A percentile compares a stretch with the other conserved stretches of the same genome.
Evolutionary conservation across 495 filamentous ascomycete genomes (phyloP).

Genomic region (Penicillium desertorum): DNA sequence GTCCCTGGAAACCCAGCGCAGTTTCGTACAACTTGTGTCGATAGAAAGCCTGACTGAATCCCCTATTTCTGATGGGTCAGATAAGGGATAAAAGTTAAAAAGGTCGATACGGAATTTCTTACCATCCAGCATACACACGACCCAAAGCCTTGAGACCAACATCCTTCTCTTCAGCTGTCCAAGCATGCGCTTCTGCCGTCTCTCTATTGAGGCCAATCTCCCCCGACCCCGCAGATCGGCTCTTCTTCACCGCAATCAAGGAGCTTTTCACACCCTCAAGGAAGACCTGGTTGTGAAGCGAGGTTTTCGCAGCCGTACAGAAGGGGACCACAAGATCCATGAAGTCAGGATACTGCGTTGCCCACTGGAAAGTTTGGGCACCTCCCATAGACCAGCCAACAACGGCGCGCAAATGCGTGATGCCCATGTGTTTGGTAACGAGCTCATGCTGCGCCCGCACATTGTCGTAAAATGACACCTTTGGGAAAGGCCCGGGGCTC

Average conservation of each 20-base stretch:
- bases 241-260: slow-evolving; percentile 60
- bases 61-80: slow-evolving; percentile 35
- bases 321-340: slow-evolving; percentile 67
- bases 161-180: slow-evolving; percentile 56
- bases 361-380: slow-evolving; percentile 69
- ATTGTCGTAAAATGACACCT: slow-evolving; percentile 66
- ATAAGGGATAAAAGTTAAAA: neutral
- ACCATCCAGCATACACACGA: slow-evolving; percentile 72
- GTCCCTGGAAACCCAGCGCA: slow-evolving; percentile 55
- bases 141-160: slow-evolving; percentile 68
- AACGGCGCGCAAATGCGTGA: slow-evolving; percentile 62
- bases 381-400: slow-evolving; percentile 73
- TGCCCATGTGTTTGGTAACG: slow-evolving; percentile 61
- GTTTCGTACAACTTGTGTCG: slow-evolving; percentile 63
- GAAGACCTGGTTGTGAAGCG: slow-evolving; percentile 71
- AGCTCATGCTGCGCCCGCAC: slow-evolving; percentile 65
- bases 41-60: slow-evolving; percentile 72
- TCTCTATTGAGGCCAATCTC: slow-evolving; percentile 37
- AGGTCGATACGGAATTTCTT: slow-evolving; percentile 10
- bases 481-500: slow-evolving; percentile 55
- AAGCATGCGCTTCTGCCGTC: slow-evolving; percentile 43
- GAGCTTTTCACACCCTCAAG: slow-evolving; percentile 69
- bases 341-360: slow-evolving; percentile 68
- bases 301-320: slow-evolving; percentile 65
- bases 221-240: slow-evolving; percentile 49